phyloP scores from a whole-genome alignment of 2,329 filamentous ascomycete genomes.

The Hypoxylon sp. region DNA sequence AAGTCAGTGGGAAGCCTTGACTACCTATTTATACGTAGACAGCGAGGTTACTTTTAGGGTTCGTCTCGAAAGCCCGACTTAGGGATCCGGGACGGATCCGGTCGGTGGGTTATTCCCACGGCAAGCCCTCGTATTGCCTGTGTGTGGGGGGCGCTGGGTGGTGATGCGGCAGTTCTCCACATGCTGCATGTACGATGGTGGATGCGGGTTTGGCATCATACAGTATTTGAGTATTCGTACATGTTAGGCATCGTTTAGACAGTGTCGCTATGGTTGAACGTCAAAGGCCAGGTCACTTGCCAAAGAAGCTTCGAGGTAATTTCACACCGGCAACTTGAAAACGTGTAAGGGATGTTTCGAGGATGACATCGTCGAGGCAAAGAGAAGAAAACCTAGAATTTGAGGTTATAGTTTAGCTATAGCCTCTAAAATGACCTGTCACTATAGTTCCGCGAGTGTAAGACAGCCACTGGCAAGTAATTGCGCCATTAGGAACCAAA shows the following conservation, averaged over 20 bases:
- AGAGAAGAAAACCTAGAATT: background rate
- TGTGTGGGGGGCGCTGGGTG: conserved; percentile 5
- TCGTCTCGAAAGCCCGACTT: conserved; percentile 6
- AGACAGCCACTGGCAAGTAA: conserved; percentile 1
- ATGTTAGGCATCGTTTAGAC: conserved; percentile 13
- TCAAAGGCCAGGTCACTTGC: background rate
- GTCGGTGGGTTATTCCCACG: conserved; percentile 17
- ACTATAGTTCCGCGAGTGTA: background rate
- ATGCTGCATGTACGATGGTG: conserved; percentile 17
- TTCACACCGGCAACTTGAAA: background rate
- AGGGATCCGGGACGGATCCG: conserved; percentile 1
- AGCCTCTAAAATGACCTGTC: background rate
- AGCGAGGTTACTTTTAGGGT: conserved; percentile 10
- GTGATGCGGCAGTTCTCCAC: conserved; percentile 29
- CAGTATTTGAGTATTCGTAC: background rate
- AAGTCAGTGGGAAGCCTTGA: conserved; percentile 12
- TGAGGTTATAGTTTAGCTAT: background rate
- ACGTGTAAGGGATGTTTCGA: too few species aligned
- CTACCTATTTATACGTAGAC: conserved; percentile 18
- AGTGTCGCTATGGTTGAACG: background rate
- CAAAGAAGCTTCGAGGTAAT: background rate
- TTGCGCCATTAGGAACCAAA: background rate
- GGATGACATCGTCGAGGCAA: background rate
- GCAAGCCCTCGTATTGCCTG: conserved; percentile 32
- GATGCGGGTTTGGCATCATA: conserved; percentile 11